phyloP scores from a whole-genome alignment of 2,329 filamentous ascomycete species.

The Verticillium nubilum region DNA sequence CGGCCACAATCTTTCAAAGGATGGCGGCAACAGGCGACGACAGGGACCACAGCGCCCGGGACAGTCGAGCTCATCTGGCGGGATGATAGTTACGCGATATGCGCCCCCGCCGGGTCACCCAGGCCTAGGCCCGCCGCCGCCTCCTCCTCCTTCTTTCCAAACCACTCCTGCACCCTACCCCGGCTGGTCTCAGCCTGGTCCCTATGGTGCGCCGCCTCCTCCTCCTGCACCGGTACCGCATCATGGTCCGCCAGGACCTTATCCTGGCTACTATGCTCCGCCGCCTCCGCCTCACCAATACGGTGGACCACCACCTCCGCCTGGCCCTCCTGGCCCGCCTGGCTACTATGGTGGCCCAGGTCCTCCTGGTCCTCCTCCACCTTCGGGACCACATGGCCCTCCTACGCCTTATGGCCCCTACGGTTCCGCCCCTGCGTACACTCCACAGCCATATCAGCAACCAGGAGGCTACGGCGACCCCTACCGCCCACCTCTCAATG shows the following conservation, averaged over 20 bases:
- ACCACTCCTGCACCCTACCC: slow-evolving; percentile 4
- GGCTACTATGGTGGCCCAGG: not conserved
- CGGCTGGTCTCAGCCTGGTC: slow-evolving; percentile 4
- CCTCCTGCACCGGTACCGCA: slow-evolving; percentile 3
- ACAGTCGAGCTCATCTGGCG: not conserved
- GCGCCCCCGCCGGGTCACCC: slow-evolving; percentile 8
- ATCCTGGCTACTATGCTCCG: not conserved
- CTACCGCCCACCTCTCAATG: not conserved
- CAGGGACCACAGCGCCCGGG: not conserved
- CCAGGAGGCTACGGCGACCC: not conserved
- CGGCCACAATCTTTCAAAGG: not conserved
- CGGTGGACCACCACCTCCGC: not conserved
- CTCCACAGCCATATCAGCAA: not conserved
- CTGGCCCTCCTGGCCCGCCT: not conserved
- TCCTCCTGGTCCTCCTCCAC: slow-evolving; percentile 2
- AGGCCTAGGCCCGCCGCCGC: slow-evolving; percentile 8
- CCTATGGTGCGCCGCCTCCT: slow-evolving; percentile 4
- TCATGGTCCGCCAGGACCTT: slow-evolving; percentile 1
- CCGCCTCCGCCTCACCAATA: not conserved
- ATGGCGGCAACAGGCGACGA: not conserved
- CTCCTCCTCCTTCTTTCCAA: slow-evolving; percentile 7
- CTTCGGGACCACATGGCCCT: slow-evolving; percentile 2
- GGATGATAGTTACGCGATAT: slow-evolving; percentile 10
- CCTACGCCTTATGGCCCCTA: slow-evolving; percentile 12
- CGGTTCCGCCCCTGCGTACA: not conserved